These are phyloP conservation scores for Pichia sp. DNA, from an alignment of 1,139 yeast species.

Conservation along the genomic window DNA sequence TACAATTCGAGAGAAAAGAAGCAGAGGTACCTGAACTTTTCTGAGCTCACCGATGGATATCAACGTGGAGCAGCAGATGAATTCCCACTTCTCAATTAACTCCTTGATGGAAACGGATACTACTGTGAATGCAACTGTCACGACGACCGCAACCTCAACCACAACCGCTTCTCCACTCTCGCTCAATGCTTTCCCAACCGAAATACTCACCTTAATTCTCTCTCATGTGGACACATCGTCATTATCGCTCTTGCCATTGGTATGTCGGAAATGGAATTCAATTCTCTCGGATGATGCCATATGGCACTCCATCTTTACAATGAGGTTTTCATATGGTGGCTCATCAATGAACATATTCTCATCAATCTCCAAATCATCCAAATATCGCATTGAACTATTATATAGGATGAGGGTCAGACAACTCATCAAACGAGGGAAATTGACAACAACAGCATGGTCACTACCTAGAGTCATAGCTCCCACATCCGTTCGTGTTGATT, in stretches of 20 bases:
- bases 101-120: too few relatives aligned
- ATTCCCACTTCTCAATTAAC: too few relatives aligned
- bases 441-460: conserved; percentile 22
- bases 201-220: conserved; percentile 48
- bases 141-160: not conserved
- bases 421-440: conserved; percentile 47
- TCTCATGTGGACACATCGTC: conserved; percentile 51
- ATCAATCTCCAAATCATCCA: conserved; percentile 44
- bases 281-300: conserved; percentile 51
- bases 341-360: conserved; percentile 49
- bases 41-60: too few relatives aligned
- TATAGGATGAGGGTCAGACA: conserved; percentile 27
- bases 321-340: conserved; percentile 34
- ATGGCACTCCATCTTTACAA: conserved; percentile 53
- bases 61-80: too few relatives aligned
- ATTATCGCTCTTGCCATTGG: conserved; percentile 41
- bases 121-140: too few relatives aligned
- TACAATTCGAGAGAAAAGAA: too few relatives aligned
- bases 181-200: conserved; percentile 39
- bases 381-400: conserved; percentile 52
- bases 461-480: conserved; percentile 1
- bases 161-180: not conserved
- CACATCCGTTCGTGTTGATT: conserved; percentile 9
- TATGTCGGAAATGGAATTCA: conserved; percentile 46
- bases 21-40: too few relatives aligned